These are phyloP conservation scores for Phlyctochytrium arcticum DNA, from an alignment of 192 early-diverging fungal genomes.

Conservation along the genomic window DNA sequence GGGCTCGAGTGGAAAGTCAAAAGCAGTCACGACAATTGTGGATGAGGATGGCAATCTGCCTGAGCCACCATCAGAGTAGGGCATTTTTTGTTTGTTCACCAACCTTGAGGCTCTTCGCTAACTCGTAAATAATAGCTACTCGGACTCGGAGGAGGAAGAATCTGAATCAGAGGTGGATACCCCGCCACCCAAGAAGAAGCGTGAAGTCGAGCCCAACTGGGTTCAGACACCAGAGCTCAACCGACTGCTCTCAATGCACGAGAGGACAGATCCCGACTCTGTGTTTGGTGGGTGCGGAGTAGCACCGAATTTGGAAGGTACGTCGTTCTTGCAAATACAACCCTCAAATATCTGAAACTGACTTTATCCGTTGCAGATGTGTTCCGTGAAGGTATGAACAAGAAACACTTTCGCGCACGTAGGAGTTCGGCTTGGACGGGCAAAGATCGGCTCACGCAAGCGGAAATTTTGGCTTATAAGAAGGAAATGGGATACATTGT, in stretches of 20 bases:
- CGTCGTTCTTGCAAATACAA: neutral
- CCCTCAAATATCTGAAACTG: neutral
- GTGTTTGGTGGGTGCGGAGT: constrained; percentile 14
- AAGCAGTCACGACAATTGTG: constrained; percentile 11
- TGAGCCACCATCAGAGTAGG: constrained; percentile 15
- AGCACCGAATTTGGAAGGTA: constrained; percentile 16
- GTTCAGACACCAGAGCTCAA: constrained; percentile 16
- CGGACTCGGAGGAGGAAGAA: neutral
- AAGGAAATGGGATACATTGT: constrained; percentile 20
- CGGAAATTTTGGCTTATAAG: constrained; percentile 17
- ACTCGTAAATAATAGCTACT: neutral
- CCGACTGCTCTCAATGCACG: neutral
- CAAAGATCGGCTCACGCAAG: constrained; percentile 7
- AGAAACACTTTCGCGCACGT: constrained; percentile 1
- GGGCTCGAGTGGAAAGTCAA: neutral
- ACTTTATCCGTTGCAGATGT: constrained; percentile 14
- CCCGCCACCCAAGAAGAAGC: neutral
- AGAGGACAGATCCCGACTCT: constrained; percentile 12
- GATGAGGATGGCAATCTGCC: constrained; percentile 24
- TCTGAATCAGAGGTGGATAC: neutral
- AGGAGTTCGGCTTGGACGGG: constrained; percentile 8
- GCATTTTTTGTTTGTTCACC: neutral
- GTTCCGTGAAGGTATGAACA: constrained; percentile 16
- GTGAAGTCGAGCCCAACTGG: constrained; percentile 6
- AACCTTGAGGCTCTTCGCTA: neutral